phyloP scores from a whole-genome alignment of 2,329 filamentous ascomycete species.

The Fusarium devonianum region DNA sequence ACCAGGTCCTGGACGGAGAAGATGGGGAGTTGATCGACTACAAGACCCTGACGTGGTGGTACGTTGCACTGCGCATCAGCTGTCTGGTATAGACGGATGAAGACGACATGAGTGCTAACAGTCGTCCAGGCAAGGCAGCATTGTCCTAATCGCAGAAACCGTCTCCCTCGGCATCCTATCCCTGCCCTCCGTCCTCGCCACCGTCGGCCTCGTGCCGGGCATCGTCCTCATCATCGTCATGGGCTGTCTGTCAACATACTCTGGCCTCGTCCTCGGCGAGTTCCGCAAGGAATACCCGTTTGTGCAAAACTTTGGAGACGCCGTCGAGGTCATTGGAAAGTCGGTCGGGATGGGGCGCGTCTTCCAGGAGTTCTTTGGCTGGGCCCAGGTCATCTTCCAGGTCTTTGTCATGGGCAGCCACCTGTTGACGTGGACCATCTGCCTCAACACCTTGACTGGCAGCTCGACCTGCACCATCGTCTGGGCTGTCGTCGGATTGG shows the following conservation, averaged over 20 bases:
- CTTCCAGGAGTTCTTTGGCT: constrained; percentile 66
- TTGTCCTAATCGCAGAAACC: constrained; percentile 54
- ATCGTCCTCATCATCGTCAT: constrained; percentile 73
- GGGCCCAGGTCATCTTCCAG: constrained; percentile 66
- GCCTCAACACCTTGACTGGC: constrained; percentile 68
- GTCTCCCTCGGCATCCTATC: constrained; percentile 67
- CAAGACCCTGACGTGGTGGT: constrained; percentile 51
- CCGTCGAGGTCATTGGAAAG: constrained; percentile 62
- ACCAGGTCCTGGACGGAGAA: constrained; percentile 12
- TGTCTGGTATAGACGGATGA: background rate
- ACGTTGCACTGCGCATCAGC: constrained; percentile 15
- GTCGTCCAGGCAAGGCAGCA: constrained; percentile 51
- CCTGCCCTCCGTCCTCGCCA: constrained; percentile 76
- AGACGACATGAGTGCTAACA: too few relatives aligned
- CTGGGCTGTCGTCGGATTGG: constrained; percentile 66
- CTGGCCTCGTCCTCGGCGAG: constrained; percentile 64
- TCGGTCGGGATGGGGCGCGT: constrained; percentile 57
- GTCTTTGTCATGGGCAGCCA: constrained; percentile 75
- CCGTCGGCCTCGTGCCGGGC: constrained; percentile 76
- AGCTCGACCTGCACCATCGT: constrained; percentile 69
- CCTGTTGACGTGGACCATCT: constrained; percentile 71
- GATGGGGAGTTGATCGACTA: constrained; percentile 45
- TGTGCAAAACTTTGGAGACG: constrained; percentile 71
- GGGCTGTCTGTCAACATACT: constrained; percentile 72
- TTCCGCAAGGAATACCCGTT: constrained; percentile 76